Evolutionary conservation across 345 rosid species (phyloP), one percentile per base, ranked within the genome.

Genomic region (Rhodamnia rubescens): DNA sequence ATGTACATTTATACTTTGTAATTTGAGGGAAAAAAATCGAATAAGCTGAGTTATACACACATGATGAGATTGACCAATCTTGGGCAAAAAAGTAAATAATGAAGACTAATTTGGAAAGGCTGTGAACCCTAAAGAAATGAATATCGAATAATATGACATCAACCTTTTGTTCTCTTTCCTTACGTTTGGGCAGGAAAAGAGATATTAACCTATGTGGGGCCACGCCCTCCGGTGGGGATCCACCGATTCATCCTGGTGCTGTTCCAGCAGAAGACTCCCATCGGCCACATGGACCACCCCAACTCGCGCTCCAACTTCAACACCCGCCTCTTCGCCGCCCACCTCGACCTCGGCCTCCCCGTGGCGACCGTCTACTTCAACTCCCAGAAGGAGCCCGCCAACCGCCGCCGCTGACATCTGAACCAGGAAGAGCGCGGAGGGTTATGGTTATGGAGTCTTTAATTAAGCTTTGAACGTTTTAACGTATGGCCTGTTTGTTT

Each of bases 291-390:
- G 54, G 94, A 92, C 84, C 92, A 90, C 83, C 99, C 96, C 0
- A 90, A 85, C 2, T 61, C 92, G 4, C 89, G 99, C 44, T 93
- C 93, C 36, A 93, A 96, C 86, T 96, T 96, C 92, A 93, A 84
- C 88, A 96, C 98, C 47, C 91, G 99, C 32, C 87, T 88, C 84
- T 94, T 94, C 42, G 94, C 98, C 3, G 91, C 88, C 14, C 88
- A 91, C 85, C 52, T 92, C 50, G 91, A 91, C 85, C 91, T 96
- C 85, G 96, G 98, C 36, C 90, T 94, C 27, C 99, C 99, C 0
- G 98, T 92, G 27, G 96, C 98, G 53, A 92, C 95, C 0, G 94
- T 96, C 83, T 96, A 93, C 90, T 95, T 94, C 94, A 93, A 96
- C 86, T 90, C 98, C 87, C 99, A 96, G 83, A 95, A 92, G 87